Evolutionary conservation across 2,329 filamentous ascomycete genomes (phyloP).

Genomic region (Fusarium multiceps): DNA sequence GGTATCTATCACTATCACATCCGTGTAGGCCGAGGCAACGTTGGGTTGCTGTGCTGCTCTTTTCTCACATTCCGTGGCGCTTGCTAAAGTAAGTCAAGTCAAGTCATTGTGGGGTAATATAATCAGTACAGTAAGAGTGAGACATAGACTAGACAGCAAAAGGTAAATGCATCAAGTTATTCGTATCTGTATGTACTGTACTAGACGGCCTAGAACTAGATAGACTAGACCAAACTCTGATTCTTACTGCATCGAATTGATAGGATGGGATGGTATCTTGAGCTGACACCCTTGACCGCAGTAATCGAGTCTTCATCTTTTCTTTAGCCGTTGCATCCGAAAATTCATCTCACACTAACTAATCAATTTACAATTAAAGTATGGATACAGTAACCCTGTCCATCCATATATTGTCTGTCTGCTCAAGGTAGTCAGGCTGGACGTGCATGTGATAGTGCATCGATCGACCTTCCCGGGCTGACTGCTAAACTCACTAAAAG

Average conservation of each 20-base stretch:
- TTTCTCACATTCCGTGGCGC: no score
- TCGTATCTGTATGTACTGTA: not conserved
- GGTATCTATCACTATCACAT: no score
- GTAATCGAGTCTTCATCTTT: not conserved
- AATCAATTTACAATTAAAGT: not conserved
- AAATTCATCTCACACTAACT: not conserved
- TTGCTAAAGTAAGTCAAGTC: no score
- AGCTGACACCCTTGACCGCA: not conserved
- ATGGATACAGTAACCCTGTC: not conserved
- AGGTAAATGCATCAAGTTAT: not conserved
- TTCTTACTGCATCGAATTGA: not conserved
- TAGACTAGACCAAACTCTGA: slow-evolving; percentile 13
- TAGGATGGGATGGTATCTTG: not conserved
- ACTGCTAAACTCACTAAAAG: not conserved
- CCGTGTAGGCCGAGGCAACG: not conserved
- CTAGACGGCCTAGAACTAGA: not conserved
- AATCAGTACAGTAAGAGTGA: no score
- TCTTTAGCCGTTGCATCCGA: not conserved
- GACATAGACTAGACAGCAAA: no score
- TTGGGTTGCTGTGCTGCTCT: not conserved
- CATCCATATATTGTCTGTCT: not conserved
- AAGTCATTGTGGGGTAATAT: no score
- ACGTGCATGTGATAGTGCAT: not conserved
- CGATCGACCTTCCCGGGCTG: not conserved
- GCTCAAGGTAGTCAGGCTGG: not conserved